Evolutionary conservation across 2,329 filamentous ascomycete species (phyloP), one percentile per base, ranked within the genome.

Genomic region (Aspergillus sp.): DNA sequence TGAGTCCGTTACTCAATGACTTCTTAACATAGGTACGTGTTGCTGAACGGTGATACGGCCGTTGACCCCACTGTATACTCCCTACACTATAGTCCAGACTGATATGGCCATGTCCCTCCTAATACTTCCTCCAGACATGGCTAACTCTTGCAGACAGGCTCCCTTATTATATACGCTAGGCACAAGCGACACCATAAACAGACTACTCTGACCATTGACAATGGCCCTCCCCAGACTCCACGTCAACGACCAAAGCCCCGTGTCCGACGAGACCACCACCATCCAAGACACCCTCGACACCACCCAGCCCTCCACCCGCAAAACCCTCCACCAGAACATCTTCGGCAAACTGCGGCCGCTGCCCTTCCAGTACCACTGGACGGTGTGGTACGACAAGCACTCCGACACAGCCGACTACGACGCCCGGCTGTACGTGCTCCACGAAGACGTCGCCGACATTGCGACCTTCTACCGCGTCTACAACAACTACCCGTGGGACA

Each of bases 401-500:
- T 63, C 66, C 14, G 62, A 64, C n/a, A 53, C 55, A 40, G 40
- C 57, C 45, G 59, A 62, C 49, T 71, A 70, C 54, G 59, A 66
- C 16, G 64, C 70, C 40, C 60, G 64, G 42, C 61, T 75, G 25
- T 76, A 69, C 23, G 55, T 71, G 21, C 61, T 76, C 5, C 66
- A 74, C 51, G 71, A 71, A 49, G 65, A 73, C 36, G 69, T 77
- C 43, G 61, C 70, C 29, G 74, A 75, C 56, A 73, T 76, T 49
- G 73, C 67, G 4, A 70, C 68, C 69, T 92, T 92, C 71, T 91
- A 88, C 85, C 83, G 87, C 56, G 88, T 91, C 75, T 85, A 86
- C 76, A 91, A 92, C 76, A 91, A 91, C 72, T 89, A 87, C 36
- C 88, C 88, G 14, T 86, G 90, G 64, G 82, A 87, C 53, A 82